Evolutionary conservation across 2,329 filamentous ascomycete genomes (phyloP).

Genomic region (Claviceps paspali): DNA sequence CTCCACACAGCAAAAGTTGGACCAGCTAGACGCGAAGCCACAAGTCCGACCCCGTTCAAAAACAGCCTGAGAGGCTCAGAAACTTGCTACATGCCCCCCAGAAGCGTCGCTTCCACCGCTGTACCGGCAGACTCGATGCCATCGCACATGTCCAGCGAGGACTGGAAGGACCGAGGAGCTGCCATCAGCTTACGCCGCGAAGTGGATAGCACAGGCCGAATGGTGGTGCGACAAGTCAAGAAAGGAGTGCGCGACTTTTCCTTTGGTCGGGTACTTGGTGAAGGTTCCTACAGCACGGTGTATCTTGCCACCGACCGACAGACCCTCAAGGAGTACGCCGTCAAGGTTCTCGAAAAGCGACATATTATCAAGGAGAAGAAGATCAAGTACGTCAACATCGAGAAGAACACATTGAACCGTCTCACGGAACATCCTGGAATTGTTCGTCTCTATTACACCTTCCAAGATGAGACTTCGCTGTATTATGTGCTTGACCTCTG

Average conservation of each 20-base stretch:
- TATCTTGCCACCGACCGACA: constrained; percentile 85
- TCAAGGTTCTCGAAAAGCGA: constrained; percentile 95
- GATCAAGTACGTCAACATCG: constrained; percentile 99
- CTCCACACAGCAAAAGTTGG: constrained; percentile 5
- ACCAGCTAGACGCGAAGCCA: constrained; percentile 36
- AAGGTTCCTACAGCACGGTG: constrained; percentile 96
- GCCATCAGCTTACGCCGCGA: constrained; percentile 71
- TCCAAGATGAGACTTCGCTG: constrained; percentile 88
- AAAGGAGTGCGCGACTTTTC: constrained; percentile 96
- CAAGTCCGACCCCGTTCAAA: constrained; percentile 55
- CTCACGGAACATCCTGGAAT: constrained; percentile 94
- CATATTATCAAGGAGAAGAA: constrained; percentile 99
- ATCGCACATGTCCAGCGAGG: constrained; percentile 45
- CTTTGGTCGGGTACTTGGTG: constrained; percentile 79
- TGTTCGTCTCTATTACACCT: constrained; percentile 94
- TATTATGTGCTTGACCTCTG: constrained; percentile 96
- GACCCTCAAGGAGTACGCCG: constrained; percentile 88
- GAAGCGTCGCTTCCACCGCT: constrained; percentile 14
- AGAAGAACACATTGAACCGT: constrained; percentile 93
- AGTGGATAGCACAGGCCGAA: constrained; percentile 69
- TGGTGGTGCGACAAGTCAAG: constrained; percentile 72
- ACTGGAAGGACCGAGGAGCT: constrained; percentile 94
- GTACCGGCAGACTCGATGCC: constrained; percentile 16
- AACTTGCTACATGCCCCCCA: constrained; percentile 4
- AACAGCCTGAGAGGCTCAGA: constrained; percentile 56